A percentile compares a stretch with the other conserved stretches of the same genome.
Conservation (phyloP, 208 protist genomes). For the Acanthamoeba sp. region DNA sequence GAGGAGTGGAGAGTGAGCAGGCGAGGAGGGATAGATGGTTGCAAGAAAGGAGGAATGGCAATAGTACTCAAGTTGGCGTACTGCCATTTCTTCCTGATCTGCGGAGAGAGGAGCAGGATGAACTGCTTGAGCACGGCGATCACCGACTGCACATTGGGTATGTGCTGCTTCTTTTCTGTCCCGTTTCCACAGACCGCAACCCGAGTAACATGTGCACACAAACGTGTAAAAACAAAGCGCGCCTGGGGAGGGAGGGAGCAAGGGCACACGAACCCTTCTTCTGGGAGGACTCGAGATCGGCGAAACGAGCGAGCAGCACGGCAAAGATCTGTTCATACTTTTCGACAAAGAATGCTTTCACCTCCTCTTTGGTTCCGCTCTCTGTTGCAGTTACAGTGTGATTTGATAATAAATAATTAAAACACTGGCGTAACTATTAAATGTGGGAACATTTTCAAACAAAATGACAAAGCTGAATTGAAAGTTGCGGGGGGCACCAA, state of each 20-base stretch:
- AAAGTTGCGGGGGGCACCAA: conserved; percentile 9
- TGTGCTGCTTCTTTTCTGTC: conserved; percentile 70
- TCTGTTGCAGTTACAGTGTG: neutral
- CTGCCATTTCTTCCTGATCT: conserved; percentile 64
- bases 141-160: conserved; percentile 15
- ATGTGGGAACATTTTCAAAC: conserved; percentile 17
- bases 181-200: neutral
- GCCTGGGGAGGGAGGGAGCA: neutral
- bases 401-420: neutral
- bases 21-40: neutral
- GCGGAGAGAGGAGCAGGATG: conserved; percentile 9
- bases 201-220: too few species aligned
- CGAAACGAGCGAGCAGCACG: conserved; percentile 42
- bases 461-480: too few species aligned
- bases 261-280: neutral
- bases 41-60: neutral
- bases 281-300: conserved; percentile 60
- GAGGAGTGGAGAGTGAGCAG: neutral
- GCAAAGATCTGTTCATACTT: conserved; percentile 69
- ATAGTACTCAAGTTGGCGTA: conserved; percentile 55
- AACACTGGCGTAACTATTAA: too few species aligned
- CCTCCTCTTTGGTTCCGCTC: conserved; percentile 29
- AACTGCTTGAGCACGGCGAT: conserved; percentile 45
- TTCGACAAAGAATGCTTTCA: conserved; percentile 3
- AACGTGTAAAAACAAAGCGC: neutral